Evolutionary conservation across 73 alveolate species (phyloP).

Genomic region (Tetrahymena malaccensis): DNA sequence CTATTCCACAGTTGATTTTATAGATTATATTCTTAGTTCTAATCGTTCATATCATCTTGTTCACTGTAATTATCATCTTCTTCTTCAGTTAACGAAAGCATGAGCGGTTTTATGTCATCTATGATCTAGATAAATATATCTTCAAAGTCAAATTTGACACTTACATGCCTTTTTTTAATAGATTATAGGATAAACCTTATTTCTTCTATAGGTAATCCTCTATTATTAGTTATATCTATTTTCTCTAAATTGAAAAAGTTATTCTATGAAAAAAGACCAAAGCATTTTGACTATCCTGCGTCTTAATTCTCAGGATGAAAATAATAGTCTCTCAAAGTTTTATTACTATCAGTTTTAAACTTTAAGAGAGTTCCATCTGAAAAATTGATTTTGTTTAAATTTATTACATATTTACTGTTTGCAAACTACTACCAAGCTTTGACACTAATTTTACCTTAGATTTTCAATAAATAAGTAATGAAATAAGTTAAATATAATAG

Average conservation of each 20-base stretch:
- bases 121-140: neutral
- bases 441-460: neutral
- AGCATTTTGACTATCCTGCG: neutral
- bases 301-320: neutral
- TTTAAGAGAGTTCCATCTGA: neutral
- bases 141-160: neutral
- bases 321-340: neutral
- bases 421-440: neutral
- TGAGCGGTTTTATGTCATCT: neutral
- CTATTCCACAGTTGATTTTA: neutral
- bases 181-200: neutral
- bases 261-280: neutral
- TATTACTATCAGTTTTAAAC: neutral
- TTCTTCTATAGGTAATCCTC: neutral
- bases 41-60: neutral
- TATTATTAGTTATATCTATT: neutral
- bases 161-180: neutral
- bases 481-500: too few relatives aligned
- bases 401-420: neutral
- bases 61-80: neutral
- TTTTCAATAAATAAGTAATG: neutral
- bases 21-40: neutral
- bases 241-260: neutral
- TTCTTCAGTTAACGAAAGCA: neutral
- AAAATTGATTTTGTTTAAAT: neutral